phyloP scores from a whole-genome alignment of 1,284 basidiomycete genomes.

The Austroboletus niveus region DNA sequence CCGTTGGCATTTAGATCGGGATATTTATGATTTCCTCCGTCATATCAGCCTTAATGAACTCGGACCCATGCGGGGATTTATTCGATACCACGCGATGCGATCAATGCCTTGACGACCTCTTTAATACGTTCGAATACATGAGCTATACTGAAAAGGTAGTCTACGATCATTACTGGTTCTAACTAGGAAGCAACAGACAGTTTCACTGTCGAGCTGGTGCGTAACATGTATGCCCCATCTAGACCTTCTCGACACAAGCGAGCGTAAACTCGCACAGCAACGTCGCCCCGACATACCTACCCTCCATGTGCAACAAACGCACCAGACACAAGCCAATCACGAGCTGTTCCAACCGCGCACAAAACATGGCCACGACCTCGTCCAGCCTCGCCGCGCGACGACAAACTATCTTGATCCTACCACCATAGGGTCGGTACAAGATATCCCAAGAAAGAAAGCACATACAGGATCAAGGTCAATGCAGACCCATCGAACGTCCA shows the following conservation, averaged over 20 bases:
- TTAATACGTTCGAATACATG: too few species aligned
- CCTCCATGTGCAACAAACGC: slow-evolving; percentile 50
- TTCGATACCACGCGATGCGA: too few species aligned
- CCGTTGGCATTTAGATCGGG: too few species aligned
- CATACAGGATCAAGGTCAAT: slow-evolving; percentile 50
- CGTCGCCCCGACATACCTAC: slow-evolving; percentile 51
- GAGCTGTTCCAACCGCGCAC: slow-evolving; percentile 45
- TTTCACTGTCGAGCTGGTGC: too few species aligned
- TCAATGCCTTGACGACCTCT: too few species aligned
- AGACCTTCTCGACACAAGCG: not conserved
- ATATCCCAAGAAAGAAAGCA: not conserved
- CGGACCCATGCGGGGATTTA: too few species aligned
- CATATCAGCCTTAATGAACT: too few species aligned
- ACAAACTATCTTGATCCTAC: slow-evolving; percentile 35
- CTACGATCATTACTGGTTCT: too few species aligned
- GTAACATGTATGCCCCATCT: too few species aligned
- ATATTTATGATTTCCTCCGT: too few species aligned
- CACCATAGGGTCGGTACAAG: not conserved
- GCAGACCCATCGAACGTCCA: slow-evolving; percentile 50
- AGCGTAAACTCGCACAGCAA: slow-evolving; percentile 43
- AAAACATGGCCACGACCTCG: slow-evolving; percentile 47
- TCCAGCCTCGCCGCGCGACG: slow-evolving; percentile 45
- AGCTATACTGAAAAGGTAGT: too few species aligned
- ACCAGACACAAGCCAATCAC: slow-evolving; percentile 50
- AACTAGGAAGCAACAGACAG: too few species aligned